Percentiles rank a stretch among this genome's conserved stretches.
phyloP scores from a whole-genome alignment of 78 protist genomes.

The slime mould (Dictyostelium discoideum) region DNA sequence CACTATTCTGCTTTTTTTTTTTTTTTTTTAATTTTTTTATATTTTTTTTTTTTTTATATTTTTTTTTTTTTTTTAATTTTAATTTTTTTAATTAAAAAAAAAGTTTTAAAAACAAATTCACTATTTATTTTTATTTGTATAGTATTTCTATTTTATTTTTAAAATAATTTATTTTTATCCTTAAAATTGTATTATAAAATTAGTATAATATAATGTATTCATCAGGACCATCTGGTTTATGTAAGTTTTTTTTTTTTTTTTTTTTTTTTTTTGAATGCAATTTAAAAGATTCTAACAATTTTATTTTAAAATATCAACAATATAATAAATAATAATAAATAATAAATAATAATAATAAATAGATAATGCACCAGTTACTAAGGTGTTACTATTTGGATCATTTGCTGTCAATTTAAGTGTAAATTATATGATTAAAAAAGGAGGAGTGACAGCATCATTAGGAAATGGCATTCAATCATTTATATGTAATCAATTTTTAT shows the following conservation, averaged over 20 bases:
- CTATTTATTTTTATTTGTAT: background rate
- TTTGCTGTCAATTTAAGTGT: background rate
- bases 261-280: background rate
- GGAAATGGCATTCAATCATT: background rate
- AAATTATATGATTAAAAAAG: background rate
- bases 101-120: no score
- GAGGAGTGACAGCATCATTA: background rate
- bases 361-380: conserved; percentile 74
- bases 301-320: no score
- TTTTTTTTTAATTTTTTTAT: no score
- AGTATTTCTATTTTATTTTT: background rate
- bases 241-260: conserved; percentile 1
- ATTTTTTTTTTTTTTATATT: no score
- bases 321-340: no score
- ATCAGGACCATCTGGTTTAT: conserved; percentile 63
- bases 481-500: conserved; percentile 10
- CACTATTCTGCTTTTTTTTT: no score
- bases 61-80: no score
- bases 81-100: no score
- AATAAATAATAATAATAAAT: background rate
- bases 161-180: background rate
- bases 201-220: background rate
- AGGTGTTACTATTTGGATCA: conserved; percentile 18
- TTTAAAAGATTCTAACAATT: no score
- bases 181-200: background rate